These are phyloP conservation scores for Sclerotinia trifoliorum DNA, from an alignment of 2,329 filamentous ascomycete genomes.

Conservation along the genomic window DNA sequence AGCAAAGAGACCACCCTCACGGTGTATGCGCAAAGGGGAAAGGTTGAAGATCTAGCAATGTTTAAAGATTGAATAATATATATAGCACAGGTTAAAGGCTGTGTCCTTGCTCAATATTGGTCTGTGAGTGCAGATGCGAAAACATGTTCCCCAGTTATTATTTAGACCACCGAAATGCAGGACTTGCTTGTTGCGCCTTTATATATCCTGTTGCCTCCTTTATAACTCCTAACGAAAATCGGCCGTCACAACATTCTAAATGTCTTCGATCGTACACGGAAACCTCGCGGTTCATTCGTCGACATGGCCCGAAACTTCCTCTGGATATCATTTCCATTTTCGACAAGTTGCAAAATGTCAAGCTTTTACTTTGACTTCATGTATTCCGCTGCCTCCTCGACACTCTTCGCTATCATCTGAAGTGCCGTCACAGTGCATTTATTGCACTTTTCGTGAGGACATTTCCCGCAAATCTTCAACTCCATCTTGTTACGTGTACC, in stretches of 20 bases:
- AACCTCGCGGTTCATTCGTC: neutral
- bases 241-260: neutral
- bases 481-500: constrained; percentile 6
- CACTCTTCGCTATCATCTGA: neutral
- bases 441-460: neutral
- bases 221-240: neutral
- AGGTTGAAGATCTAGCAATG: neutral
- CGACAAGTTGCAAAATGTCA: neutral
- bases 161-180: neutral
- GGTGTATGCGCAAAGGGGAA: neutral
- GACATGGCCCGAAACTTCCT: neutral
- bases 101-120: neutral
- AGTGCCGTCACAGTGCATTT: constrained; percentile 1
- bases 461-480: neutral
- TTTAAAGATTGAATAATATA: neutral
- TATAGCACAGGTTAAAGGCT: neutral
- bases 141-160: too few species aligned
- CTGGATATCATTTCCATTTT: neutral
- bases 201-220: neutral
- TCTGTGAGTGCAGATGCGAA: constrained; percentile 7
- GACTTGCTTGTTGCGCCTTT: neutral
- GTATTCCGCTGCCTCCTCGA: neutral
- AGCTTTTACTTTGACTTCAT: neutral
- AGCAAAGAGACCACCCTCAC: neutral
- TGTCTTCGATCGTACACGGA: neutral